These are phyloP conservation scores for Backusella mclennaniae DNA, from an alignment of 192 early-diverging fungal species.

Conservation along the genomic window DNA sequence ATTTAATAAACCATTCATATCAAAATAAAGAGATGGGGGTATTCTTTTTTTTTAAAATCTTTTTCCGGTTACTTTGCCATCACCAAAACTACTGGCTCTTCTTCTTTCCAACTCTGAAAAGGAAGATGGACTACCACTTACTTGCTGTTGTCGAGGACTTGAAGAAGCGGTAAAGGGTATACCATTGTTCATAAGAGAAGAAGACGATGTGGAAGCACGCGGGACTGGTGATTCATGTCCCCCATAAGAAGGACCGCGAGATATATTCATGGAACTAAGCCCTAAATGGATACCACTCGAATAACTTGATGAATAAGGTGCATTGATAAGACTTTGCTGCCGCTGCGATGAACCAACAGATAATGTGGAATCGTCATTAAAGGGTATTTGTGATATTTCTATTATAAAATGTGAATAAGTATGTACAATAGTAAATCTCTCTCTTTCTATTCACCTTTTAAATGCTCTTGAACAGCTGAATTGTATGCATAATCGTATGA, in stretches of 20 bases:
- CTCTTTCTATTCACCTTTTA: slow-evolving; percentile 20
- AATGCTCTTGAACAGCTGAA: slow-evolving; percentile 20
- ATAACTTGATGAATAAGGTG: slow-evolving; percentile 11
- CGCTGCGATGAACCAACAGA: slow-evolving; percentile 10
- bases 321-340: not conserved
- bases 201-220: slow-evolving; percentile 24
- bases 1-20: not conserved
- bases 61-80: not conserved
- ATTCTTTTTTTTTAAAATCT: not conserved
- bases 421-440: too few relatives aligned
- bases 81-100: slow-evolving; percentile 19
- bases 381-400: slow-evolving; percentile 20
- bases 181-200: slow-evolving; percentile 10
- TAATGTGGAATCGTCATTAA: slow-evolving; percentile 6
- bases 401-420: not conserved
- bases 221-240: slow-evolving; percentile 16
- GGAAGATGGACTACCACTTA: slow-evolving; percentile 12
- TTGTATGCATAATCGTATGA: slow-evolving; percentile 34
- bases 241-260: slow-evolving; percentile 2
- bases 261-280: not conserved
- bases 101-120: slow-evolving; percentile 8
- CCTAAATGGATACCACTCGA: slow-evolving; percentile 13
- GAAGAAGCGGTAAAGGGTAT: not conserved
- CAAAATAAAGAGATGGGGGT: not conserved
- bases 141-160: slow-evolving; percentile 11